phyloP scores from a whole-genome alignment of 108 stramenopile genomes.

The Discostella pseudostelligera region DNA sequence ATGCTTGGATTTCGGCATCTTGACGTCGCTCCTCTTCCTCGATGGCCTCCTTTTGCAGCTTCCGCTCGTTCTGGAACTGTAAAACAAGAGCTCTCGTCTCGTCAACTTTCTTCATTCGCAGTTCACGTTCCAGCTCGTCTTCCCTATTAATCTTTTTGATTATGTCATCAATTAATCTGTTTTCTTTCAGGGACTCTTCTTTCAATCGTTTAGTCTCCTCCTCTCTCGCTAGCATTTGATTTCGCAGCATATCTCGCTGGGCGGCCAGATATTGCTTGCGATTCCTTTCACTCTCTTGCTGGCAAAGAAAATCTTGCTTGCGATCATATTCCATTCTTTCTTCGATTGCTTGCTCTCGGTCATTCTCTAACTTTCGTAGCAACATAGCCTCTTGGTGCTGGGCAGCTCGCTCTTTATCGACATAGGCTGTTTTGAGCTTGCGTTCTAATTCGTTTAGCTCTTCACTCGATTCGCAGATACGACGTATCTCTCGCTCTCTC shows the following conservation, averaged over 20 bases:
- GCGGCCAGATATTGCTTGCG: conserved; percentile 32
- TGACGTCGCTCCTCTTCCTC: conserved; percentile 47
- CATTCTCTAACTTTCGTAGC: conserved; percentile 49
- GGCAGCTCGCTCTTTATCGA: conserved; percentile 74
- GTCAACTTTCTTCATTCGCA: conserved; percentile 48
- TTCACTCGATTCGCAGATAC: conserved; percentile 63
- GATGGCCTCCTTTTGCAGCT: conserved; percentile 23
- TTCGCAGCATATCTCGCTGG: conserved; percentile 59
- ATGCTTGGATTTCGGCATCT: conserved; percentile 55
- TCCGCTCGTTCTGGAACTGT: conserved; percentile 48
- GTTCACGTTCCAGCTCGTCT: conserved; percentile 47
- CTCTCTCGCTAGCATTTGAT: conserved; percentile 60
- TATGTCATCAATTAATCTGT: conserved; percentile 59
- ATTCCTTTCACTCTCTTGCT: conserved; percentile 45
- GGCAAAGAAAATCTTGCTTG: conserved; percentile 39
- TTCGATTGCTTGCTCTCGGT: conserved; percentile 61
- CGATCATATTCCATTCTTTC: conserved; percentile 68
- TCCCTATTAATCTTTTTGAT: conserved; percentile 58
- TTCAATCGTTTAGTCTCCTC: conserved; percentile 38
- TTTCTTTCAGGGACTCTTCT: conserved; percentile 49
- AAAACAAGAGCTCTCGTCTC: conserved; percentile 52
- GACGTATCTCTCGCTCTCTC: conserved; percentile 59
- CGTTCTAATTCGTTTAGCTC: conserved; percentile 67
- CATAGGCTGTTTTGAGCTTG: conserved; percentile 63
- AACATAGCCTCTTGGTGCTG: conserved; percentile 66